A percentile compares a stretch with the other conserved stretches of the same genome.
phyloP scores from a whole-genome alignment of 108 stramenopile genomes.

The Nitzschia sp. region DNA sequence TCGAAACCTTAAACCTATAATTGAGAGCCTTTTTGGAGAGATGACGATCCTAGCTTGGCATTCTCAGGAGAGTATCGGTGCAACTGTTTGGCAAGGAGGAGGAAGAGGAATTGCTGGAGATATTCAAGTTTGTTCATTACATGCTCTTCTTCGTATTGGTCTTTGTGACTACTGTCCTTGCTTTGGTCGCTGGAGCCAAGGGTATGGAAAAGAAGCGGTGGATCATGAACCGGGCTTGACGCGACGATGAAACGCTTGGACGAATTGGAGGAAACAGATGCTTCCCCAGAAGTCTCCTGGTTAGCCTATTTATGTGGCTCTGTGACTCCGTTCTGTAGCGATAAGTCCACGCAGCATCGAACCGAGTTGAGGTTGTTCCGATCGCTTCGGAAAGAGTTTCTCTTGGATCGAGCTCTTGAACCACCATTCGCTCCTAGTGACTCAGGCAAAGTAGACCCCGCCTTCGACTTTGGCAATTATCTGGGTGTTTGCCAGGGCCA shows the following conservation, averaged over 20 bases:
- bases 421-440: constrained; percentile 34
- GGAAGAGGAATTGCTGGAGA: constrained; percentile 40
- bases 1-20: constrained; percentile 39
- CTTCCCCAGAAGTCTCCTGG: neutral
- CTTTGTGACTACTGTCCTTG: constrained; percentile 48
- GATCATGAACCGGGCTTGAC: constrained; percentile 24
- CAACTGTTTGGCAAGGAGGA: constrained; percentile 38
- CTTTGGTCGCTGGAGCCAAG: constrained; percentile 31
- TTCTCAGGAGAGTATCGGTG: constrained; percentile 28
- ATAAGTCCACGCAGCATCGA: neutral
- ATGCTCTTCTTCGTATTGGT: constrained; percentile 54
- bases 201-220: constrained; percentile 36
- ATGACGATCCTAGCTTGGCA: constrained; percentile 50
- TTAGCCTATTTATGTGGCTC: neutral
- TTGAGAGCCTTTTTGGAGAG: constrained; percentile 52
- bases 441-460: constrained; percentile 1
- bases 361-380: constrained; percentile 15
- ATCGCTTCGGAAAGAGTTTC: constrained; percentile 41
- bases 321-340: neutral
- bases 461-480: constrained; percentile 47
- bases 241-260: constrained; percentile 1
- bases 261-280: neutral
- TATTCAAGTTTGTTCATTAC: constrained; percentile 54
- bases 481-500: constrained; percentile 27
- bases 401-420: constrained; percentile 29